Base-by-base conservation (phyloP, 2,329 filamentous ascomycete genomes). In the Leptographium galeiforme region DNA sequence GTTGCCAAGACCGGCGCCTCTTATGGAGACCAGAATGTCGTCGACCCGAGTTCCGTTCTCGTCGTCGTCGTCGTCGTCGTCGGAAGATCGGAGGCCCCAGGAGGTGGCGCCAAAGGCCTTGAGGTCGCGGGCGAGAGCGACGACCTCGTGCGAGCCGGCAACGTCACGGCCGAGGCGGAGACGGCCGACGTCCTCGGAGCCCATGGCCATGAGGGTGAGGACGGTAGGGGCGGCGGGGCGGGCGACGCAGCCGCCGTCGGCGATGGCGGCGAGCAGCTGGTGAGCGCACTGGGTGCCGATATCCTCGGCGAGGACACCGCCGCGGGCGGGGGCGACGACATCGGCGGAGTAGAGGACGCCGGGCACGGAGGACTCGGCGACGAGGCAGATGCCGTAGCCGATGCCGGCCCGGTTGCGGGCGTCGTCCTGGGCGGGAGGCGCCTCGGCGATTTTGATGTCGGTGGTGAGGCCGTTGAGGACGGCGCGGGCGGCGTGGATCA, bases 181-280 rank as follows among this genome's bases (percentile, higher is more conserved):
- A 55, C 93, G 79, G 6, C 93, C 93, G 14, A 98, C 89, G 67
- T 98, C 93, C 66, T 97, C 93, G 1, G 86, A 88, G 0, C 93
- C 93, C 93, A 98, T 97, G 38, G 90, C 89, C 93, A 98, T 98
- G 57, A 98, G 73, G 18, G 84, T 87, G 52, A 98, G 68, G 58
- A 95, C 77, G 0, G 85, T 91, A 4, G 80, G 74, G 6, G 84
- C 82, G 2, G 88, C 86, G 4, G 85, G 77, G 14, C 74, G 75
- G 52, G 82, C 84, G 4, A 87, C 86, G 65, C 89, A 95, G 1
- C 93, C 93, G 12, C 90, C 91, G 61, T 84, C 79, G 51, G 79
- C 79, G 57, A 97, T 84, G 25, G 82, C 78, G 68, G 97, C 90
- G 13, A 98, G 72, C 50, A 98, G 71, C 67, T 96, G 90, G 65